These are phyloP conservation scores for Hyphopichia khmerensis DNA, from an alignment of 1,139 yeast species.

Conservation along the genomic window DNA sequence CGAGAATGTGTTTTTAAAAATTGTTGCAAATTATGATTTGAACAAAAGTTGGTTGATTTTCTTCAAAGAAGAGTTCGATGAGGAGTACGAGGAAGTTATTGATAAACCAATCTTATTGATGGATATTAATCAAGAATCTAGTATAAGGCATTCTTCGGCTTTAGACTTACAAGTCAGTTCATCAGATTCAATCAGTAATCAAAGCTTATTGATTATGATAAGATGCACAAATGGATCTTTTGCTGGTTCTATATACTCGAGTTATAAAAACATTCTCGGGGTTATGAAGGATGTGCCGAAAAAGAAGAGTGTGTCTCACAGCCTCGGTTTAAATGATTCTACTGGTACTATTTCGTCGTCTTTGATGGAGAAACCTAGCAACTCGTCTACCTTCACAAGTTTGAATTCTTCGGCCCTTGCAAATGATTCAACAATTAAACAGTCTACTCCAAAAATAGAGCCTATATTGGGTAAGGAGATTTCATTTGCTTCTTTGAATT, in stretches of 20 bases:
- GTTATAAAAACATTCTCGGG: constrained; percentile 29
- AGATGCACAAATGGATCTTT: constrained; percentile 34
- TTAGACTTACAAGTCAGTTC: constrained; percentile 41
- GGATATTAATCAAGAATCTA: constrained; percentile 25
- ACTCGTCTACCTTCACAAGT: constrained; percentile 39
- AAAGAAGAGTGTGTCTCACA: background rate
- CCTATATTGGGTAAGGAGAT: constrained; percentile 3
- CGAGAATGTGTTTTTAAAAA: constrained; percentile 37
- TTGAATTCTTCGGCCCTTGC: constrained; percentile 18
- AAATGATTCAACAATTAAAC: constrained; percentile 1
- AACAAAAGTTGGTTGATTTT: constrained; percentile 39
- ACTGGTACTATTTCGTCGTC: constrained; percentile 38
- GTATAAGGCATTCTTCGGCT: constrained; percentile 37
- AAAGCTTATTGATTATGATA: constrained; percentile 28
- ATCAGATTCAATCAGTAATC: constrained; percentile 29
- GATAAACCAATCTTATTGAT: constrained; percentile 41
- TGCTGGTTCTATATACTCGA: constrained; percentile 22
- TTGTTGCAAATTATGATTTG: constrained; percentile 35
- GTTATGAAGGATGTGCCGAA: constrained; percentile 17
- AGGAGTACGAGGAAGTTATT: constrained; percentile 25
- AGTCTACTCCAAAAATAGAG: background rate
- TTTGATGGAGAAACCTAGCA: constrained; percentile 32
- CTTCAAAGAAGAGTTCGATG: constrained; percentile 42
- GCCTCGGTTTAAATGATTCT: constrained; percentile 19
- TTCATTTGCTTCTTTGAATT: constrained; percentile 11